Percentiles rank a stretch among this genome's conserved stretches.
Conservation (phyloP, 169 alveolate species). For the Prorocentrum cordatum region DNA sequence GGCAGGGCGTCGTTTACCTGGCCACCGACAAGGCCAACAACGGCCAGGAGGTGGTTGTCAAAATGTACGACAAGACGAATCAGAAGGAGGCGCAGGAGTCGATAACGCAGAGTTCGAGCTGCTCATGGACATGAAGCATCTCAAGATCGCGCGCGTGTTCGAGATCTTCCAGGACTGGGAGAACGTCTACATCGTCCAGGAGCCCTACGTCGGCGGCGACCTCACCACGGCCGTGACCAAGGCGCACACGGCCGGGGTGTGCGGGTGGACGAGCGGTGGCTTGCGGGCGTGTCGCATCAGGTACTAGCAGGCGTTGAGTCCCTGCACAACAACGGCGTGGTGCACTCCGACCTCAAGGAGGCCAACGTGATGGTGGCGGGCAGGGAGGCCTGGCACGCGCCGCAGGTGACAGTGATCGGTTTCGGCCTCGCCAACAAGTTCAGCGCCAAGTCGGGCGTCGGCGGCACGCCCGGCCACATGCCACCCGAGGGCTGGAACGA, state of each 20-base stretch:
- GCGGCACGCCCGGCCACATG: constrained; percentile 5
- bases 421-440: not conserved
- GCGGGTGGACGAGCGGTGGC: not conserved
- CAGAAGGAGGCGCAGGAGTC: not conserved
- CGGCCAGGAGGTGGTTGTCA: not conserved
- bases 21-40: not conserved
- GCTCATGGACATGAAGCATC: not conserved
- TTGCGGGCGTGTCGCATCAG: not conserved
- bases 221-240: not conserved
- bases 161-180: not conserved
- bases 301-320: not conserved
- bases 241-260: not conserved
- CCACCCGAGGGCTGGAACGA: constrained; percentile 2
- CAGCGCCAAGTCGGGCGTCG: not conserved
- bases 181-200: not conserved
- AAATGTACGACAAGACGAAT: not conserved
- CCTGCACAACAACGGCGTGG: not conserved
- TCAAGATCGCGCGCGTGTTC: not conserved
- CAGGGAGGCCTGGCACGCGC: not conserved
- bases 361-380: not conserved
- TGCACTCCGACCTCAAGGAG: constrained; percentile 15
- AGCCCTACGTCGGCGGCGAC: constrained; percentile 12
- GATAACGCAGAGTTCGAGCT: not conserved
- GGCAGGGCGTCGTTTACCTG: not conserved
- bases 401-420: not conserved